Conservation (phyloP, 2,329 filamentous ascomycete species). For the Cladosporium sp. region DNA sequence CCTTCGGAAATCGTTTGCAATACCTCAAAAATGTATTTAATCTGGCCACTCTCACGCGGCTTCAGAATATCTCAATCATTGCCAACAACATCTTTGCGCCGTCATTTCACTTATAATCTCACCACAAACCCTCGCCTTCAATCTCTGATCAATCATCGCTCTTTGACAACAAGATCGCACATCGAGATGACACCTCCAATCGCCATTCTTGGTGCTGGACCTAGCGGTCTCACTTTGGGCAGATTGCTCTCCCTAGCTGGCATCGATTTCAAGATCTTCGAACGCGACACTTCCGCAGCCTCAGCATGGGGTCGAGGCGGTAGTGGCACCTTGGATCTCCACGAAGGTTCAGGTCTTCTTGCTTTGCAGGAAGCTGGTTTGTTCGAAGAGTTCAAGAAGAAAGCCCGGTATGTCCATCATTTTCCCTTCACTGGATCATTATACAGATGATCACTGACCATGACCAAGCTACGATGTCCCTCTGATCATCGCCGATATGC, state of each 20-base stretch:
- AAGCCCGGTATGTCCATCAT: slow-evolving; percentile 18
- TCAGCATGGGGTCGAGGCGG: slow-evolving; percentile 16
- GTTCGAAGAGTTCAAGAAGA: slow-evolving; percentile 24
- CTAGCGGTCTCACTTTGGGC: slow-evolving; percentile 28
- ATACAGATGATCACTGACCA: background rate
- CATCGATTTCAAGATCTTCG: slow-evolving; percentile 27
- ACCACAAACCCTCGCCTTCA: no score
- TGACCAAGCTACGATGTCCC: slow-evolving; percentile 20
- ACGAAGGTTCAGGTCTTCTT: slow-evolving; percentile 25
- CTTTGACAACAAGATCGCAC: no score
- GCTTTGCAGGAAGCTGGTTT: slow-evolving; percentile 29
- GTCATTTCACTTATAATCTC: no score
- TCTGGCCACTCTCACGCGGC: no score
- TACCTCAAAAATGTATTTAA: no score
- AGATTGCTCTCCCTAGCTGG: slow-evolving; percentile 22
- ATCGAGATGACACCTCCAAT: slow-evolving; percentile 19
- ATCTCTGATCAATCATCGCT: no score
- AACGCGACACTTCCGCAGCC: slow-evolving; percentile 20
- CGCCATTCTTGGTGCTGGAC: slow-evolving; percentile 33
- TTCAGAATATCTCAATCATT: no score
- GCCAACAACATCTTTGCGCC: no score
- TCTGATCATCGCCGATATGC: slow-evolving; percentile 17
- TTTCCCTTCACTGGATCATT: no score
- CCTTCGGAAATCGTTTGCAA: no score
- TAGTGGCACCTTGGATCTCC: slow-evolving; percentile 30